These are phyloP conservation scores for Populus ilicifolia DNA, from an alignment of 345 rosid genomes.

Conservation along the genomic window DNA sequence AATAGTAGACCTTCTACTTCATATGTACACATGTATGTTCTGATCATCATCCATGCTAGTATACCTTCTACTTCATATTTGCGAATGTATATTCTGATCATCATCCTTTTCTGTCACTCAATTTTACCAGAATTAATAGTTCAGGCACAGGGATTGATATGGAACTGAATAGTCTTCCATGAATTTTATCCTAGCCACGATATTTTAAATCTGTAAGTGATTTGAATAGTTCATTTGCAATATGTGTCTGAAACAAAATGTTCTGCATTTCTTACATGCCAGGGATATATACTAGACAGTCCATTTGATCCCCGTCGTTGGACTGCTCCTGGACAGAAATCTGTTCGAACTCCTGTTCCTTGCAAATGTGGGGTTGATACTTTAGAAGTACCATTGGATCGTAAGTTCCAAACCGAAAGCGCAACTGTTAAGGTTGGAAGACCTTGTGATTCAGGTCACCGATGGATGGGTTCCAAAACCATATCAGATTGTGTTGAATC, in stretches of 20 bases:
- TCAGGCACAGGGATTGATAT: background rate
- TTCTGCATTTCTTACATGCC: conserved; percentile 18
- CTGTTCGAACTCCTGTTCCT: conserved; percentile 47
- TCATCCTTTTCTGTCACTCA: background rate
- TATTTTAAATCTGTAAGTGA: background rate
- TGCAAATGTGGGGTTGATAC: conserved; percentile 66
- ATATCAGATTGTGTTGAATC: conserved; percentile 88
- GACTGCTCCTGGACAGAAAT: conserved; percentile 80
- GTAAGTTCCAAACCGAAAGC: conserved; percentile 49
- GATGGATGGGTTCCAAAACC: conserved; percentile 83
- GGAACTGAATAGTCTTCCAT: background rate
- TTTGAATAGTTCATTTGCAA: background rate
- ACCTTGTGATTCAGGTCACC: conserved; percentile 73
- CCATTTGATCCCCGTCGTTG: conserved; percentile 88
- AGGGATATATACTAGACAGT: conserved; percentile 74
- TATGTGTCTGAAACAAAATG: background rate
- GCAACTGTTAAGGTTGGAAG: conserved; percentile 47
- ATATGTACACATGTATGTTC: too few species aligned
- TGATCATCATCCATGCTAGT: too few species aligned
- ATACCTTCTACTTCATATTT: too few species aligned
- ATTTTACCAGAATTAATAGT: background rate
- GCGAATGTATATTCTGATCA: background rate
- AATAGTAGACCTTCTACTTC: background rate
- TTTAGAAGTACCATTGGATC: conserved; percentile 66
- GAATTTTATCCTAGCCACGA: background rate